Conservation (phyloP, 768 basidiomycete species). For the Collybia sp. region DNA sequence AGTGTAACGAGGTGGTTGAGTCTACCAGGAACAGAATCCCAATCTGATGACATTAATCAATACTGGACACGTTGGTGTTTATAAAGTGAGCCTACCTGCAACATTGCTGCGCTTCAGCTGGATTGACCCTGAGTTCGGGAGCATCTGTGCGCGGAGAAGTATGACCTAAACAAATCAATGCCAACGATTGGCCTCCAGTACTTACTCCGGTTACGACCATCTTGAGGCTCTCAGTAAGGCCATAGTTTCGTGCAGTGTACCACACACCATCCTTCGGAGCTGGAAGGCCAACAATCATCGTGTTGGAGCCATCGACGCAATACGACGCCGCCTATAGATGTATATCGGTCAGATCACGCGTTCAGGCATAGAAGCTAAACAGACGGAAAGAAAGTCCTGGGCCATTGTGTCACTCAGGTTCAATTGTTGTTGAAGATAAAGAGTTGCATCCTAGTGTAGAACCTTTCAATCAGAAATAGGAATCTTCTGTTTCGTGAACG, state of each 20-base stretch:
- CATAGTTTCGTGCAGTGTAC: slow-evolving; percentile 35
- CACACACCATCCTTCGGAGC: slow-evolving; percentile 25
- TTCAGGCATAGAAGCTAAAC: not conserved
- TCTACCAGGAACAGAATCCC: slow-evolving; percentile 3
- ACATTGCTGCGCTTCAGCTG: slow-evolving; percentile 7
- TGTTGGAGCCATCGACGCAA: slow-evolving; percentile 32
- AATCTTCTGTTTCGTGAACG: not conserved
- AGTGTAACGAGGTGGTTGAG: slow-evolving; percentile 37
- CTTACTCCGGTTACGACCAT: slow-evolving; percentile 30
- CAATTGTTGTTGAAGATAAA: slow-evolving; percentile 38
- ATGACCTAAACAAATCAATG: not conserved
- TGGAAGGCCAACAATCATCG: slow-evolving; percentile 40
- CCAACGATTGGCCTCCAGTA: not conserved
- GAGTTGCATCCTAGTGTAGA: slow-evolving; percentile 32
- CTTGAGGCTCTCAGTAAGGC: slow-evolving; percentile 35
- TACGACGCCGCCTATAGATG: slow-evolving; percentile 30
- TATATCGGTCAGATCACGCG: not conserved
- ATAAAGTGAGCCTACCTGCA: too few species aligned
- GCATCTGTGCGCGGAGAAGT: slow-evolving; percentile 23
- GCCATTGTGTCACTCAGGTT: slow-evolving; percentile 29
- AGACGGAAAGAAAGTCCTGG: slow-evolving; percentile 44
- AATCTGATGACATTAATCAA: too few species aligned
- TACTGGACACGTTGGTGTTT: too few species aligned
- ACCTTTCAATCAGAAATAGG: not conserved
- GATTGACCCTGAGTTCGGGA: slow-evolving; percentile 33